Conservation (phyloP, 2,329 filamentous ascomycete species). For the Aspergillus costaricaensis region DNA sequence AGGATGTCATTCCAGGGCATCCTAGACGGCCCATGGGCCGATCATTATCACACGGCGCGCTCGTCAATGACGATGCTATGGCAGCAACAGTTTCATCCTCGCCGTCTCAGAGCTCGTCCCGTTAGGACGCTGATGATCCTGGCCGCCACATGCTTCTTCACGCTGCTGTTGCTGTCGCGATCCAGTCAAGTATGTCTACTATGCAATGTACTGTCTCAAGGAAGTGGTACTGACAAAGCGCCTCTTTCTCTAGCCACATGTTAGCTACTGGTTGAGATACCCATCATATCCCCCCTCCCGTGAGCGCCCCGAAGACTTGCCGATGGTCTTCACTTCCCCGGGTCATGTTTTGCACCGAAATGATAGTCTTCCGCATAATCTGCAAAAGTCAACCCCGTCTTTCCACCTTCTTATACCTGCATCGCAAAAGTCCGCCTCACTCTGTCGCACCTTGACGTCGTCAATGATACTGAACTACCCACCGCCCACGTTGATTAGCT, state of each 20-base stretch:
- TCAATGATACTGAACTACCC: slow-evolving; percentile 62
- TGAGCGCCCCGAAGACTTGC: slow-evolving; percentile 34
- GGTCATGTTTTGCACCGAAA: slow-evolving; percentile 25
- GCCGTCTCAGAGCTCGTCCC: slow-evolving; percentile 31
- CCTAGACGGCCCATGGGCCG: slow-evolving; percentile 26
- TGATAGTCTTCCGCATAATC: slow-evolving; percentile 32
- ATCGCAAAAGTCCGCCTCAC: slow-evolving; percentile 49
- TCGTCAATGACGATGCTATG: slow-evolving; percentile 22
- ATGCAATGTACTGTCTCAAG: neutral
- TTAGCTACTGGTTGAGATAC: slow-evolving; percentile 37
- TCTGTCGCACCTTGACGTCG: slow-evolving; percentile 60
- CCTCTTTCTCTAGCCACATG: slow-evolving; percentile 20
- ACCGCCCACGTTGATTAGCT: slow-evolving; percentile 57
- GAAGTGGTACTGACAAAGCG: neutral
- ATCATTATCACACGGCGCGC: slow-evolving; percentile 26
- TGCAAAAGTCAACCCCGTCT: slow-evolving; percentile 39
- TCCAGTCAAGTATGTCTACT: slow-evolving; percentile 20
- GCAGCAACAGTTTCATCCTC: slow-evolving; percentile 29
- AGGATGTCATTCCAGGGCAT: slow-evolving; percentile 30
- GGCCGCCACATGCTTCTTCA: slow-evolving; percentile 25
- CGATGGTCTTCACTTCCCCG: slow-evolving; percentile 26
- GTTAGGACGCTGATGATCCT: slow-evolving; percentile 26
- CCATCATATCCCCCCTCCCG: slow-evolving; percentile 35
- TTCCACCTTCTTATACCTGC: slow-evolving; percentile 61
- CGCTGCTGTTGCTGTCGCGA: slow-evolving; percentile 24